Evolutionary conservation across 1,284 basidiomycete genomes (phyloP), one percentile per base, ranked within the genome.

Genomic region (Ustilago crameri): DNA sequence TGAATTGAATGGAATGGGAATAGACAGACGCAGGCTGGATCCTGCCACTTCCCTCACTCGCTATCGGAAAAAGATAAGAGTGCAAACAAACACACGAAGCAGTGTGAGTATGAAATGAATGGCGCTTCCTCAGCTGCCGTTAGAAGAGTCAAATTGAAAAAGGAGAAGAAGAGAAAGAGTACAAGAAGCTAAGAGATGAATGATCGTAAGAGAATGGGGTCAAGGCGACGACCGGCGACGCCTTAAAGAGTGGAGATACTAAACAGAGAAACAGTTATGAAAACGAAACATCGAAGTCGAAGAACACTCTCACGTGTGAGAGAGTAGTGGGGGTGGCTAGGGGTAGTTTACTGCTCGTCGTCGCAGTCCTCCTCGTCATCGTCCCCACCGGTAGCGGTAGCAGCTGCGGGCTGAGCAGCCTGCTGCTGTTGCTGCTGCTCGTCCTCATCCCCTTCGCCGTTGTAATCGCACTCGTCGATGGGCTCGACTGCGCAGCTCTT

Each of bases 391-490:
- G 63, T 15, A 23, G 41, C 22, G 22, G n/a, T n/a, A n/a, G 17
- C 9, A 40, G 38, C 38, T 15, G 17, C 18, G 38, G 18, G n/a
- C 38, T 20, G 38, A n/a, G n/a, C n/a, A n/a, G n/a, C n/a, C n/a
- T n/a, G n/a, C n/a, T n/a, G n/a, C n/a, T n/a, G n/a, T n/a, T n/a
- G n/a, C n/a, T n/a, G n/a, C n/a, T n/a, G n/a, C n/a, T n/a, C n/a
- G n/a, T n/a, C n/a, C n/a, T 40, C 38, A 17, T 40, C 59, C n/a
- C 41, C 53, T 2, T 56, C 63, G n/a, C 56, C 63, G 23, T 67
- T 51, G 14, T 26, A 72, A 32, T 62, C 59, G 56, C 69, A 72
- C 26, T 67, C 69, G n/a, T 72, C 69, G 10, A 72, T 32, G 7
- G 44, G 40, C 15, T 63, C 69, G 17, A 48, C n/a, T 9, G 52